A percentile compares a stretch with the other conserved stretches of the same genome.
Evolutionary conservation across 768 basidiomycete species (phyloP).

Genomic region (Holtermannia corniformis): DNA sequence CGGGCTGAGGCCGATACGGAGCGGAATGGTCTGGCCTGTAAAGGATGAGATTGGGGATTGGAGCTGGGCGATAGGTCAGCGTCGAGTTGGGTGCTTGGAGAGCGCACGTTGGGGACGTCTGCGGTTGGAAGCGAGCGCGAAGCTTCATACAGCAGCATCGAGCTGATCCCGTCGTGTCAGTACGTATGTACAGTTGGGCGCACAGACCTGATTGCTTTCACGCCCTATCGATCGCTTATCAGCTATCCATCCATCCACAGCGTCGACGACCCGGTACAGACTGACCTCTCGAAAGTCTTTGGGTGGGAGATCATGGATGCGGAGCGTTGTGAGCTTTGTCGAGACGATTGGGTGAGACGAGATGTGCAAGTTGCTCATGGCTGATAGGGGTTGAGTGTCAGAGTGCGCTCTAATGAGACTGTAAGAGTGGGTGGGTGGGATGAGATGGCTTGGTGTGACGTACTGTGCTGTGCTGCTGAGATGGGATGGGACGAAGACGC

Average conservation of each 20-base stretch:
- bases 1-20: conserved; percentile 74
- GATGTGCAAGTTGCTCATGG: conserved; percentile 18
- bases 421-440: too few species aligned
- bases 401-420: too few species aligned
- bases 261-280: not conserved
- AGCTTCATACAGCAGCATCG: conserved; percentile 33
- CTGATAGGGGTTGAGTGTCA: too few species aligned
- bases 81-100: not conserved
- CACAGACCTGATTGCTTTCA: conserved; percentile 27
- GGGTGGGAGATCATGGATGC: conserved; percentile 30
- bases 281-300: conserved; percentile 28
- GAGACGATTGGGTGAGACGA: conserved; percentile 26
- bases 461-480: too few species aligned
- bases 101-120: conserved; percentile 20
- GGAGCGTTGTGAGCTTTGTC: conserved; percentile 30
- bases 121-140: conserved; percentile 18
- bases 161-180: conserved; percentile 7
- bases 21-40: conserved; percentile 64
- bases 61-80: conserved; percentile 11
- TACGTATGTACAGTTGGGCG: not conserved
- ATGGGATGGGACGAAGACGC: too few species aligned
- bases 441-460: too few species aligned
- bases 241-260: not conserved
- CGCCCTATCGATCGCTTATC: conserved; percentile 4
- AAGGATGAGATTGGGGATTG: conserved; percentile 71